Percentiles rank a stretch among this genome's conserved stretches.
Evolutionary conservation across 176 grass and related monocot species (phyloP).

Genomic region (Puccinellia tenuiflora): DNA sequence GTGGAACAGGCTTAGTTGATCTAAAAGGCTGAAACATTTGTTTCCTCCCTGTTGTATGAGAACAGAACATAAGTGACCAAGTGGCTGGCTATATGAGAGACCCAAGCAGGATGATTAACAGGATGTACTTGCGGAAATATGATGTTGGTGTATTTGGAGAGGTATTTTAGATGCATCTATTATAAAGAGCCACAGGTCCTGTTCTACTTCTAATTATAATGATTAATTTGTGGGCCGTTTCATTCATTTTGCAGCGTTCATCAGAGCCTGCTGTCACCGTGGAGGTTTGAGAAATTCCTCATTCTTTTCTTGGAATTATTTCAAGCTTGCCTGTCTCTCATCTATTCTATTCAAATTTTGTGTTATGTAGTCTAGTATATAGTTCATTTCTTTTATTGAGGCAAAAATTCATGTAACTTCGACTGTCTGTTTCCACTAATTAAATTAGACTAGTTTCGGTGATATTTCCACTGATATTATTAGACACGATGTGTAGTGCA

Average conservation of each 20-base stretch:
- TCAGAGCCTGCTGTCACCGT: conserved; percentile 17
- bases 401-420: neutral
- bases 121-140: conserved; percentile 64
- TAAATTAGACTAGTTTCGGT: neutral
- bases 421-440: neutral
- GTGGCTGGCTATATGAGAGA: conserved; percentile 90
- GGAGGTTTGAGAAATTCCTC: conserved; percentile 50
- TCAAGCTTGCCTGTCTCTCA: neutral
- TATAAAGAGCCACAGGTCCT: neutral
- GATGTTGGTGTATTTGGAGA: conserved; percentile 67
- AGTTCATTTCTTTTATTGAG: neutral
- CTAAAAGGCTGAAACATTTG: neutral
- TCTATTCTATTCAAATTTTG: neutral
- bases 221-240: neutral
- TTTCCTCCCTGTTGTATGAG: conserved; percentile 14
- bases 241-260: conserved; percentile 40
- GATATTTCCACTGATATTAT: neutral
- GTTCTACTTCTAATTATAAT: conserved; percentile 1
- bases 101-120: conserved; percentile 84
- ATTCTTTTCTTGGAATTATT: conserved; percentile 15
- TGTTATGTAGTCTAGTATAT: neutral
- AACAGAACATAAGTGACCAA: conserved; percentile 84
- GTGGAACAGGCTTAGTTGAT: neutral
- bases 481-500: neutral
- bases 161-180: conserved; percentile 42